These are phyloP conservation scores for Clarkia xantiana DNA, from an alignment of 345 rosid genomes.

Conservation along the genomic window DNA sequence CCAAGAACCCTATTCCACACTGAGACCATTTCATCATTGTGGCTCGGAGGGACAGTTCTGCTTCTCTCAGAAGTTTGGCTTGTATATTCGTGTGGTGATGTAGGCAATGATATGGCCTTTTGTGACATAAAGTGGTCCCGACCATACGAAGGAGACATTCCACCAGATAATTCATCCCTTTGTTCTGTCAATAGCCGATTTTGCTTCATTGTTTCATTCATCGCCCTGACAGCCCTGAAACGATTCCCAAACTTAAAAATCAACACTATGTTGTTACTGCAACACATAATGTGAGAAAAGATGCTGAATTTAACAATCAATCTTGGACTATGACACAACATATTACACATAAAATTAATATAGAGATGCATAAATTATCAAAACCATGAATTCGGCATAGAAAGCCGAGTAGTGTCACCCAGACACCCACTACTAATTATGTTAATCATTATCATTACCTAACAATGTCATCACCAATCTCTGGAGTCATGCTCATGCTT, in stretches of 20 bases:
- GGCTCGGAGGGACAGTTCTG: conserved; percentile 27
- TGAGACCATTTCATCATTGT: conserved; percentile 32
- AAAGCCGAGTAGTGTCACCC: no score
- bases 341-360: no score
- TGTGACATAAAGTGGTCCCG: conserved; percentile 55
- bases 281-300: background rate
- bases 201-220: conserved; percentile 94
- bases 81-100: conserved; percentile 76
- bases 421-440: background rate
- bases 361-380: no score
- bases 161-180: conserved; percentile 41
- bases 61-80: conserved; percentile 45
- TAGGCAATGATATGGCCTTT: conserved; percentile 83
- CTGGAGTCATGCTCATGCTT: conserved; percentile 96
- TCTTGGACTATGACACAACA: no score
- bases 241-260: conserved; percentile 5
- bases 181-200: conserved; percentile 56
- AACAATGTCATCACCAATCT: conserved; percentile 96
- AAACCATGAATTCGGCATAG: no score
- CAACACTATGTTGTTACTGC: background rate
- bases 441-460: conserved; percentile 32
- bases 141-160: conserved; percentile 48
- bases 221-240: conserved; percentile 94
- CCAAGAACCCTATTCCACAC: conserved; percentile 82
- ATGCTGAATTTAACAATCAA: no score